Base-by-base conservation (phyloP, 768 basidiomycete species). In the Jaapia argillacea region DNA sequence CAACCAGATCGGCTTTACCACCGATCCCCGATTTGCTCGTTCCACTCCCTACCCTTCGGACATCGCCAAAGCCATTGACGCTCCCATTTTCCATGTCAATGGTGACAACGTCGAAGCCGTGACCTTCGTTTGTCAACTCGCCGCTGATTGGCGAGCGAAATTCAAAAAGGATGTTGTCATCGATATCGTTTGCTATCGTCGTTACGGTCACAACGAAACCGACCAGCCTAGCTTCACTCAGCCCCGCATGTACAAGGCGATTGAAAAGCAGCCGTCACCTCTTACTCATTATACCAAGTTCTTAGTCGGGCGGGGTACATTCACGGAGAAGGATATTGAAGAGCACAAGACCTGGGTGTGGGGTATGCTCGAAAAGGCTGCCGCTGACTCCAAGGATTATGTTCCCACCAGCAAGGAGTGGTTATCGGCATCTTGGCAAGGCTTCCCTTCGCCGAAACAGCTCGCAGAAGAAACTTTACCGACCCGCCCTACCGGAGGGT, bases 321-420 rank as follows among this genome's bases (percentile, higher is more conserved):
- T 99, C 62, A 93, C 91, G 24, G 85, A 90, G 62, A 81, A 85
- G 64, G 93, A 98, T 56, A 89, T 97, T 42, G 92, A 94, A 59
- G 93, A 97, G 58, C 96, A 98, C 72, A 91, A 90, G 73, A 87
- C 85, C 54, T 99, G 96, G 96, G 96, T 99, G 3, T 96, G 91
- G 92, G 90, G 91, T 25, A 94, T 93, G 88, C 72, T 99, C 45
- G 96, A 99, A 66, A 93, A 84, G 64, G 91, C 96, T 5, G 80
- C 86, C n/a, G 79, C 75, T n/a, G 90, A 77, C 6, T 74, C 88
- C 10, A 96, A 97, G 68, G 90, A 97, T 59, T 99, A 99, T 62
- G 81, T 92, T 31, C 91, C 96, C 10, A 85, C 90, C 3, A 77
- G 79, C 55, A 89, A 91, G 58, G 96, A 99, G 58, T 98, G 96